Evolutionary conservation across 1,284 basidiomycete genomes (phyloP), one percentile per base, ranked within the genome.

Genomic region (Melanopsichium pennsylvanicum): DNA sequence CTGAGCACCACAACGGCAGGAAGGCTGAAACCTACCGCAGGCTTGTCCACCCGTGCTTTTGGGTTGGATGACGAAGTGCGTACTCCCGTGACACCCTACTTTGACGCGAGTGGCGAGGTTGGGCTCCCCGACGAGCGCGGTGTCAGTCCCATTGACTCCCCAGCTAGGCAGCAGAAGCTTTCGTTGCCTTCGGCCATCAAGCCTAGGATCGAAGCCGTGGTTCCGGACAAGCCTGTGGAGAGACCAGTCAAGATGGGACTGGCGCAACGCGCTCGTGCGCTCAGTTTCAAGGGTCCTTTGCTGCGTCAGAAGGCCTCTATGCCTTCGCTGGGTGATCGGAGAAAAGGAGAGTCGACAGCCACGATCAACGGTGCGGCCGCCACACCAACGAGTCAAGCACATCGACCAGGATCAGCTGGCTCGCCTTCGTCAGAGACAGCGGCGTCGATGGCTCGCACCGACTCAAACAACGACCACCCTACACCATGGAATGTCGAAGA

Each of bases 11-110:
- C 34, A 3, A 45, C 56, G 1, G 40, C 35, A 9, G 44, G 46
- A 10, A 44, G 55, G 8, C 19, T 64, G 15, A 62, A 50, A n/a
- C 32, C 60, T 7, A 36, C 31, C n/a, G n/a, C n/a, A 16, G 21
- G 19, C 2, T 8, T 40, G 33, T 27, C 36, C 27, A 32, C 34
- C 12, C 44, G 47, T 22, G 37, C 50, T 0, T 37, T 52, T 21
- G 60, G 67, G 1, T 32, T 70, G 31, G 63, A 74, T 1, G 74
- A 75, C 32, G 72, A 68, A 23, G 33, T 67, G 2, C 39, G 47
- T 19, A 70, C 72, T 6, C 72, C 75, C 0, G 21, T 57, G 5
- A 76, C 75, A 33, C 68, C 71, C 2, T 74, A 63, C 68, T 76
- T 76, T 51, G 75, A 76, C 39, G 68, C 63, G 26, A 21, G 29